Conservation (phyloP, 164 flowering plant species). For the Platanus orientalis region DNA sequence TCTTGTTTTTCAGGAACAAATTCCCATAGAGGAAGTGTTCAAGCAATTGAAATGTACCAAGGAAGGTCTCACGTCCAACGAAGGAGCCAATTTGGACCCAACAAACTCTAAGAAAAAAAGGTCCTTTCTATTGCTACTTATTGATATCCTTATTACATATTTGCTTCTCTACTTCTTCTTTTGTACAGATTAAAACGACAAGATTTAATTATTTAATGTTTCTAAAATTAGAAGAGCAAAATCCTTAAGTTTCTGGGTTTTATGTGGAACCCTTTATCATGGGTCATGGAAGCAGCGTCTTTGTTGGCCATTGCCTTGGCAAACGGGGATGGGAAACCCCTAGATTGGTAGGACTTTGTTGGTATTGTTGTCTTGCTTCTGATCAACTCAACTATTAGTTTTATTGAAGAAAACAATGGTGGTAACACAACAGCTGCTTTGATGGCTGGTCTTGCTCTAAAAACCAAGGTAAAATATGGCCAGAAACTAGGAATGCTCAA, state of each 20-base stretch:
- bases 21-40: constrained; percentile 70
- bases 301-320: constrained; percentile 72
- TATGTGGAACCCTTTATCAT: constrained; percentile 81
- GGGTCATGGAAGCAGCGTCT: constrained; percentile 88
- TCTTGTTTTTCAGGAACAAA: constrained; percentile 38
- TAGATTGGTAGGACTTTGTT: constrained; percentile 80
- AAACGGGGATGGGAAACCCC: constrained; percentile 67
- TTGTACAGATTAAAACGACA: background rate
- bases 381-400: constrained; percentile 75
- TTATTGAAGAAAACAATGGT: constrained; percentile 75
- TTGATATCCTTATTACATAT: no score
- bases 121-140: constrained; percentile 25
- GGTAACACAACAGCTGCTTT: constrained; percentile 81
- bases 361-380: constrained; percentile 57
- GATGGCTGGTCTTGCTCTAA: constrained; percentile 82
- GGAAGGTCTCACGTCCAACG: constrained; percentile 58
- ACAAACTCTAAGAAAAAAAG: constrained; percentile 84
- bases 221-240: constrained; percentile 66
- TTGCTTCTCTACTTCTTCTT: background rate
- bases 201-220: constrained; percentile 1
- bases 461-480: constrained; percentile 47
- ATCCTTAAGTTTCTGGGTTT: constrained; percentile 70
- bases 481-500: background rate
- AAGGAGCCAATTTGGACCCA: constrained; percentile 76
- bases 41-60: constrained; percentile 65